phyloP scores from a whole-genome alignment of 2,329 filamentous ascomycete species.

The Clarireedia monteithiana region DNA sequence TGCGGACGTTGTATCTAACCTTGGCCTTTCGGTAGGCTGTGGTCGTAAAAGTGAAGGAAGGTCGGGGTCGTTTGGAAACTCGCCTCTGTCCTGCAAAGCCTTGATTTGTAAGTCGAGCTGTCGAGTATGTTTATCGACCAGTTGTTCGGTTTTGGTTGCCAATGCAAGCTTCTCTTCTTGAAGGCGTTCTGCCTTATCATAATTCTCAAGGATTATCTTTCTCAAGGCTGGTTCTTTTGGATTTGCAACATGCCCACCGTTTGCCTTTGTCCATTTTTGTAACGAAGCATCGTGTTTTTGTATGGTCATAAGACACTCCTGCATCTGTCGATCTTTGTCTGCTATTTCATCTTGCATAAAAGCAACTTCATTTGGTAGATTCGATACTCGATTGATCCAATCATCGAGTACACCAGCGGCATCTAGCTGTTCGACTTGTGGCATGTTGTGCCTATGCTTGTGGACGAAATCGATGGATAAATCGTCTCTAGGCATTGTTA shows the following conservation, averaged over 20 bases:
- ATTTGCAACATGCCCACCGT: conserved; percentile 66
- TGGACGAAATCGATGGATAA: conserved; percentile 61
- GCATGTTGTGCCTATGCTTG: conserved; percentile 43
- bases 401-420: conserved; percentile 68
- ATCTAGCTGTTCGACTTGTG: conserved; percentile 51
- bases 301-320: conserved; percentile 61
- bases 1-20: conserved; percentile 14
- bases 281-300: conserved; percentile 65
- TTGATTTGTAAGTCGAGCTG: conserved; percentile 58
- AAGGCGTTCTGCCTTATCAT: conserved; percentile 58
- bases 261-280: conserved; percentile 73
- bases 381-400: conserved; percentile 67
- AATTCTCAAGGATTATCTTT: conserved; percentile 60
- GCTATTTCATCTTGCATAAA: conserved; percentile 79
- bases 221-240: conserved; percentile 66
- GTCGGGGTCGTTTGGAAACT: conserved; percentile 43
- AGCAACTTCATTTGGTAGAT: conserved; percentile 73
- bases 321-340: conserved; percentile 68
- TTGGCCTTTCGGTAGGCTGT: conserved; percentile 40
- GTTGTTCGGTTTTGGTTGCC: conserved; percentile 52
- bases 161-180: conserved; percentile 69
- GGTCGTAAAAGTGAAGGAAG: conserved; percentile 55
- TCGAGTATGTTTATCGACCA: conserved; percentile 55
- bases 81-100: conserved; percentile 50
- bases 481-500: conserved; percentile 66